Base-by-base conservation (phyloP, 2,329 filamentous ascomycete genomes). In the Epichloe amarillans region DNA sequence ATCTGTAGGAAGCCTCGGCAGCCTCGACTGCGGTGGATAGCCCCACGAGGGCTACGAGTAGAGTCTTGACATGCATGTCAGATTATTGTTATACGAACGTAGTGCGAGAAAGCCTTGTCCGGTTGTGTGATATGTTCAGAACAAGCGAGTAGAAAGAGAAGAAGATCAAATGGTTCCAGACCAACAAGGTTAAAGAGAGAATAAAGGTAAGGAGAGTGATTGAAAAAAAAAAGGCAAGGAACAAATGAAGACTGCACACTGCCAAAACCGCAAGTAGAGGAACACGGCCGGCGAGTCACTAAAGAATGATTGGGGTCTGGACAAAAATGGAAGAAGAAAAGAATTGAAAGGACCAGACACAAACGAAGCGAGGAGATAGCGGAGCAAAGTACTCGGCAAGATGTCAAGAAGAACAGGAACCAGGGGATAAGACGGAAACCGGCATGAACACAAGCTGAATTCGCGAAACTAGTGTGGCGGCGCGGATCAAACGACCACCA, bases 31-130 rank as follows among this genome's bases (percentile, higher is more conserved):
- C 52, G 26, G 42, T 46, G 6, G 48, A 46, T 33, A 57, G 12
- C 63, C 76, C 71, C 62, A 75, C 54, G 21, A 79, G 69, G 66
- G 73, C 69, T 46, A 75, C 54, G 54, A 77, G 56, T 45, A 74
- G 59, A 53, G 66, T 67, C 63, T 77, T 76, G 61, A 77, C 61
- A 61, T 76, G 71, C 76, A 79, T 80, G 46, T 38, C 42, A 30
- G 10, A 26, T 19, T 39, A 14, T 40, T 17, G 6, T 26, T 39
- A 23, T 38, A 37, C 5, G 11, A 26, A 38, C 11, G 19, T 21
- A 26, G 23, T 55, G 51, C 45, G 45, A 50, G 39, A 45, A 50
- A 48, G 54, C 54, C 51, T 51, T 45, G 52, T 53, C 43, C 19
- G 50, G 36, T 41, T 41, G 17, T 14, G 19, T 43, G 50, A 39